Base-by-base conservation (phyloP, 176 grass and related monocot species). In the Puya raimondii region DNA sequence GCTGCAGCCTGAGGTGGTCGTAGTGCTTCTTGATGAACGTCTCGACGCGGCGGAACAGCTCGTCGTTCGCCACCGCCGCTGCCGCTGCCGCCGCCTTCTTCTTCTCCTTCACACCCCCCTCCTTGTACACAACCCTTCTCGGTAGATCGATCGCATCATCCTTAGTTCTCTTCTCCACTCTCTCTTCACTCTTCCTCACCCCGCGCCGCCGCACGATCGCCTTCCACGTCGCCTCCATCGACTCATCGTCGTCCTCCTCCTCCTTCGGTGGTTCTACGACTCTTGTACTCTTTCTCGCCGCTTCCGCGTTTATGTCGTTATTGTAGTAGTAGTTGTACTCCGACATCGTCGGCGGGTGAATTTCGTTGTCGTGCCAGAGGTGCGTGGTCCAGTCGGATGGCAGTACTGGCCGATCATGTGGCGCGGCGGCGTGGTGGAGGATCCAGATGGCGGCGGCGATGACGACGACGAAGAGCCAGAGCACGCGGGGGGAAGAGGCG, bases 11-110 rank as follows among this genome's bases (percentile, higher is more conserved):
- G 11, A 77, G 78, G 51, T 63, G 23, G 49, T 85, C 79, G 61
- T 72, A 23, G 11, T 80, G 83, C 21, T 71, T 68, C 67, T 72
- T 85, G 17, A 85, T 85, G 61, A 85, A 72, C 63, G 50, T 72
- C 25, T 85, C 83, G 42, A 75, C 73, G 7, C 78, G 77, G 49
- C 66, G 26, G 65, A 79, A 77, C 27, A 85, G 29, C 66, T 85
- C 83, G 7, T 76, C 83, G 13, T 64, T 47, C 0, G 67, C 50
- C n/a, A 76, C 70, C 56, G 54, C 52, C 10, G 17, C 47, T 61
- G 22, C 69, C 47, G 13, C 33, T 3, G 65, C 65, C 50, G 48
- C 13, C 1, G 9, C 7, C 53, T 66, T 72, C 27, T 80, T 65
- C 48, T 22, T 26, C 58, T 63, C 47, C 16, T 58, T 76, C 12